Base-by-base conservation (phyloP, 352 stramenopile species). In the Globisporangium takayamanum region DNA sequence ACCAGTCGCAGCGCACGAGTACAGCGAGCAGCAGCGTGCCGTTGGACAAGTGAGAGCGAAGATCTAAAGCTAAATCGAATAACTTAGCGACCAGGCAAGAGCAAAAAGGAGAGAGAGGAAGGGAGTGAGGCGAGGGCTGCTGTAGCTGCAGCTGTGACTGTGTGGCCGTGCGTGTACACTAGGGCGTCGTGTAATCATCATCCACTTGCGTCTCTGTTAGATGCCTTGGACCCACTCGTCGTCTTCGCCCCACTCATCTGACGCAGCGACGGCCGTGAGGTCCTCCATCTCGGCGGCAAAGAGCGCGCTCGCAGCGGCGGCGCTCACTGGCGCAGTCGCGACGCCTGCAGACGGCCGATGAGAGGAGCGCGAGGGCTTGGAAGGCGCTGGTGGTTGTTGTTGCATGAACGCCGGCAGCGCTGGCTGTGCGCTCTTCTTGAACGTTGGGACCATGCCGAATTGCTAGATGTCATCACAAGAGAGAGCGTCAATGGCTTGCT, bases 361-460 rank as follows among this genome's bases (percentile, higher is more conserved):
- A 53, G 52, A 62, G 11, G 64, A 44, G 16, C 55, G 45, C 18
- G 57, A 53, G 12, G 49, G 18, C 0, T 46, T 37, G 25, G 62
- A 49, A 16, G 20, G 57, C 60, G 44, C 59, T 26, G 60, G 59
- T 51, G 22, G n/a, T n/a, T n/a, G 57, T 18, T 22, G 44, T 45
- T 60, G 57, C 28, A 55, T 56, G 22, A 58, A 63, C 46, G 69
- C 52, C 45, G 66, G 51, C 45, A 65, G 52, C n/a, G 68, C 57
- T 37, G 62, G 66, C 65, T 75, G 70, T 42, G 73, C 69, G 57
- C 70, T 77, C 49, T 87, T 85, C 57, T 87, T 86, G 63, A 93
- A 88, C 44, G 69, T 87, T 25, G 80, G 78, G 26, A 91, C 80
- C 78, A 93, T 89, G 6, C 79, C 80, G 58, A 93, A 93, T 88